phyloP scores from a whole-genome alignment of 495 filamentous ascomycete species.

The Eremomyces bilateralis region DNA sequence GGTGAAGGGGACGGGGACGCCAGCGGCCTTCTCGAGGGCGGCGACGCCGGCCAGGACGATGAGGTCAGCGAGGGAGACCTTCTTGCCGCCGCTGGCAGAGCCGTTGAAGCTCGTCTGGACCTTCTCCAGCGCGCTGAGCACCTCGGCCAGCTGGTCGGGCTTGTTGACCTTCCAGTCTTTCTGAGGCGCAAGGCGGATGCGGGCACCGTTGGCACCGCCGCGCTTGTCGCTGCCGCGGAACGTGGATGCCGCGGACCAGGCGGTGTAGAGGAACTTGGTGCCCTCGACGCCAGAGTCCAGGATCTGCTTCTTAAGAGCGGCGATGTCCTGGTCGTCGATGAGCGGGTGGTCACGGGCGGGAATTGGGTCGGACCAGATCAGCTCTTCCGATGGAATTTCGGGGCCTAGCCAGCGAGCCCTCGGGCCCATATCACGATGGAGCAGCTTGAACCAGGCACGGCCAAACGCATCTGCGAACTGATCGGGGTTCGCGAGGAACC shows the following conservation, averaged over 20 bases:
- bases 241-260: slow-evolving; percentile 48
- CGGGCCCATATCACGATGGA: slow-evolving; percentile 54
- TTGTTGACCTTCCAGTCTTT: slow-evolving; percentile 48
- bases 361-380: slow-evolving; percentile 45
- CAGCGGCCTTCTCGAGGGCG: slow-evolving; percentile 16
- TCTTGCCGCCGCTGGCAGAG: slow-evolving; percentile 30
- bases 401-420: slow-evolving; percentile 44
- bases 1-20: slow-evolving; percentile 14
- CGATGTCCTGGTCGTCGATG: slow-evolving; percentile 34
- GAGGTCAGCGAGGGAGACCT: slow-evolving; percentile 47
- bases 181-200: slow-evolving; percentile 48
- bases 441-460: slow-evolving; percentile 58
- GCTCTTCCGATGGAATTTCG: slow-evolving; percentile 38
- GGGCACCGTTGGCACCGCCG: slow-evolving; percentile 52
- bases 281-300: slow-evolving; percentile 31
- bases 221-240: slow-evolving; percentile 60
- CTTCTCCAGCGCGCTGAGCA: slow-evolving; percentile 32
- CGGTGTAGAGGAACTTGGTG: slow-evolving; percentile 33
- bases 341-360: slow-evolving; percentile 31
- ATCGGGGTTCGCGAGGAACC: slow-evolving; percentile 40
- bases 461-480: slow-evolving; percentile 42
- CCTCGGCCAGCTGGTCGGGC: slow-evolving; percentile 32
- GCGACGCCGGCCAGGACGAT: slow-evolving; percentile 40
- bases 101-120: slow-evolving; percentile 41
- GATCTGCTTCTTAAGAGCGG: slow-evolving; percentile 40